Base-by-base conservation (phyloP, 768 basidiomycete species). In the Clitopilus hobsonii region DNA sequence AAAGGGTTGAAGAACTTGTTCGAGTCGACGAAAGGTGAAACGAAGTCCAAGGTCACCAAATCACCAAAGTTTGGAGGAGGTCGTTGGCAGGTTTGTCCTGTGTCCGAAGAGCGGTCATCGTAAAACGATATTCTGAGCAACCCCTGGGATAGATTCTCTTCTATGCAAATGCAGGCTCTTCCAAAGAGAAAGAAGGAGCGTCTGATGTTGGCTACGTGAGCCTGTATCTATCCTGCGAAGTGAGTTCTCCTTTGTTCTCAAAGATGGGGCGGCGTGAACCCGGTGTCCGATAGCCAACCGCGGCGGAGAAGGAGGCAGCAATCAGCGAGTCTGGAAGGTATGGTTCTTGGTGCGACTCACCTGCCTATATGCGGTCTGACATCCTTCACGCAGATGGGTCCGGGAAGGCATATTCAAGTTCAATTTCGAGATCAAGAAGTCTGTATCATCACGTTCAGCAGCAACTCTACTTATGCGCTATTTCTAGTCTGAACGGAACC, bases 381-480 rank as follows among this genome's bases (percentile, higher is more conserved):
- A 52, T 18, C 54, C 11, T 25, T 28, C 49, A n/a, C n/a, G n/a
- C n/a, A 51, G 88, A 72, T 94, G 91, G 91, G 69, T 80, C n/a
- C 81, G 92, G 14, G 88, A 91, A 55, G 91, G 91, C 1, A 71
- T 87, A n/a, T 94, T 83, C 72, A 91, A 85, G 63, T 94, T 94
- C 67, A 84, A 80, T 56, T 93, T 94, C 61, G 91, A 93, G 64
- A 73, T 94, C 60, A 81, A 83, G 63, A 88, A 82, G 89, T 85
- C 60, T 60, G 61, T 29, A 7, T 20, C 24, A 22, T 10, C 30
- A 32, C 16, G 10, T 50, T 23, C 38, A 5, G 47, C 27, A 38
- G 47, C 51, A 27, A 28, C 75, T 71, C 53, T 22, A 71, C n/a
- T 45, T 10, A 45, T 11, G 5, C 10, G 22, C 66, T 29, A 24